Evolutionary conservation across 164 flowering plant genomes (phyloP), one percentile per base, ranked within the genome.

Genomic region (Stephania japonica): DNA sequence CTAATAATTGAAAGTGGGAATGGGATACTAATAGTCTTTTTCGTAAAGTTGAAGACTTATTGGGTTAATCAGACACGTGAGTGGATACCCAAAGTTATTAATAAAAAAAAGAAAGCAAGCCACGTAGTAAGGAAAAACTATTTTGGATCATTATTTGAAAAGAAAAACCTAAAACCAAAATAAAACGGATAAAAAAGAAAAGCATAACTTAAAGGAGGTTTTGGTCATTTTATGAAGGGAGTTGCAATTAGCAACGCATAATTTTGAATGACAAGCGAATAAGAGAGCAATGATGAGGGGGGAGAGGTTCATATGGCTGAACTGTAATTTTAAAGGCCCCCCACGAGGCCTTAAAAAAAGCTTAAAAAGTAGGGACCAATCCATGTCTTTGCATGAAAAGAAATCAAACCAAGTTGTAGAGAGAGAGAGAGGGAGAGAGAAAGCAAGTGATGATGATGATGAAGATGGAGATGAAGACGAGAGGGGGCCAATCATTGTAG

Each of bases 401-500:
- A 63, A 38, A n/a, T 42, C 44, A 70, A 47, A n/a, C 32, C 43
- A 72, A 44, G 59, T 42, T 32, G 38, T 32, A 42, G 27, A 16
- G 21, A 27, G 11, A 6, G 18, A 5, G 12, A 1, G 19, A 21
- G 42, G 25, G 1, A 21, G 19, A n/a, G n/a, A n/a, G n/a, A n/a
- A n/a, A n/a, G n/a, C n/a, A n/a, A n/a, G n/a, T 7, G 19, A 8
- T 26, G 18, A 66, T 26, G 43, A 26, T 12, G 42, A 10, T 62
- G 73, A 71, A 23, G 73, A 56, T 63, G 71, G 59, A 42, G 65
- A 41, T 43, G 38, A 68, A 2, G 53, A 9, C 0, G 53, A 47
- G 53, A 56, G 62, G 63, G 59, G 69, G 68, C 83, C 86, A 88
- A 88, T 90, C 89, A 90, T 90, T 89, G 84, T 79, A 81, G 77